Evolutionary conservation across 169 alveolate genomes (phyloP).

Genomic region (Cryptosporidium meleagridis): DNA sequence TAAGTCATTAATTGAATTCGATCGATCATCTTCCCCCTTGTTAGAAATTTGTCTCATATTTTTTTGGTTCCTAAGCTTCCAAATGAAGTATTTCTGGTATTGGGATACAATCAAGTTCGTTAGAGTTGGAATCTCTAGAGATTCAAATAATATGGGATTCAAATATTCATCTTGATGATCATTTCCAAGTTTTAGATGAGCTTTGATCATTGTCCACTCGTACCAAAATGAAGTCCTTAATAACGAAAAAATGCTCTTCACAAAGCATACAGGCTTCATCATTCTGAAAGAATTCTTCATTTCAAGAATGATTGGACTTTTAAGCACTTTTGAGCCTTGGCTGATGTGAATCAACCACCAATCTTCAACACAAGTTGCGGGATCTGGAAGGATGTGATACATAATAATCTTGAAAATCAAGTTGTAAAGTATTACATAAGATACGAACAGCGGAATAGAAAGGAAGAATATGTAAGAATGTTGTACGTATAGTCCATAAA

Average conservation of each 20-base stretch:
- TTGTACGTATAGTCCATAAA: neutral
- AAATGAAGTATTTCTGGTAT: neutral
- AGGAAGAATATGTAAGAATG: conserved; percentile 7
- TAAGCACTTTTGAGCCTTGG: neutral
- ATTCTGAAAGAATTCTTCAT: neutral
- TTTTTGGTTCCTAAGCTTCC: neutral
- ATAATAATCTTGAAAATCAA: conserved; percentile 35
- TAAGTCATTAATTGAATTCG: neutral
- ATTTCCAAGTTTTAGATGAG: neutral
- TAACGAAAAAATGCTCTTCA: neutral
- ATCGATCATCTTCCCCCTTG: neutral
- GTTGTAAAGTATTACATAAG: conserved; percentile 26
- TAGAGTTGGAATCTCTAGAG: conserved; percentile 10
- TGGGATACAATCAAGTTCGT: neutral
- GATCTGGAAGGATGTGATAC: conserved; percentile 17
- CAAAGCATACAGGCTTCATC: neutral
- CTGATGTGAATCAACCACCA: conserved; percentile 63
- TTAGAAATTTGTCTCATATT: neutral
- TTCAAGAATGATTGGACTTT: neutral
- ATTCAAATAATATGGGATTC: neutral
- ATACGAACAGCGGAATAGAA: conserved; percentile 30
- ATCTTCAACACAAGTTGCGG: conserved; percentile 11
- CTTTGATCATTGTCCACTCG: conserved; percentile 25
- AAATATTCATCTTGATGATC: conserved; percentile 5
- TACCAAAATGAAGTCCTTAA: neutral